Base-by-base conservation (phyloP, 768 basidiomycete species). In the Boletus rubescentipes region DNA sequence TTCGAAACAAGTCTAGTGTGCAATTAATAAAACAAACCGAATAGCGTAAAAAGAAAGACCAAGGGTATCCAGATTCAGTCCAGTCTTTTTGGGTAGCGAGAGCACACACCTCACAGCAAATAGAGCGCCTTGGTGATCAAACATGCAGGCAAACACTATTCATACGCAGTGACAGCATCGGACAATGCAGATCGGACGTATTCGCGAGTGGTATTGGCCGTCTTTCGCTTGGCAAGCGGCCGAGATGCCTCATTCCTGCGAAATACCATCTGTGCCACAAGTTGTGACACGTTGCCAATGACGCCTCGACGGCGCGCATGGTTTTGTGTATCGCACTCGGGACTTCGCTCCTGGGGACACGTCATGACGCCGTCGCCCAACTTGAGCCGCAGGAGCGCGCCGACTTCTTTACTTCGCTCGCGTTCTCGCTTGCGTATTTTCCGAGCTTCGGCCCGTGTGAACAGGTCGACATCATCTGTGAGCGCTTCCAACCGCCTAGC, bases 301-400 rank as follows among this genome's bases (percentile, higher is more conserved):
- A 49, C 43, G 11, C 65, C 67, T 32, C 55, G 68, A 21, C 56
- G 64, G 45, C 65, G 65, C 20, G 49, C 32, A 29, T 47, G 23
- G 10, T 53, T 60, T 52, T 64, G 63, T 3, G 50, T 12, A 9
- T 66, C 59, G n/a, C 42, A 47, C 36, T 67, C 70, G 42, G 64
- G 62, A 23, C 60, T 66, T 45, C 49, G 58, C 50, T 65, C 65
- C 50, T 65, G 64, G 5, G 64, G 60, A 52, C 52, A 58, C 15
- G 53, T 54, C 8, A 54, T 40, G 16, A 70, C 53, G 43, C 60
- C 60, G 42, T 70, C 68, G 20, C 66, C 72, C 57, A 83, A 61
- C 69, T 86, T 86, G 56, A 86, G 64, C 61, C 81, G 73, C 57
- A 87, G 67, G 55, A 86, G 70, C 32, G 79, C 73, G 9, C 77